Conservation (phyloP, 225 moss, liverwort and hornwort genomes). For the Polytrichum commune region DNA sequence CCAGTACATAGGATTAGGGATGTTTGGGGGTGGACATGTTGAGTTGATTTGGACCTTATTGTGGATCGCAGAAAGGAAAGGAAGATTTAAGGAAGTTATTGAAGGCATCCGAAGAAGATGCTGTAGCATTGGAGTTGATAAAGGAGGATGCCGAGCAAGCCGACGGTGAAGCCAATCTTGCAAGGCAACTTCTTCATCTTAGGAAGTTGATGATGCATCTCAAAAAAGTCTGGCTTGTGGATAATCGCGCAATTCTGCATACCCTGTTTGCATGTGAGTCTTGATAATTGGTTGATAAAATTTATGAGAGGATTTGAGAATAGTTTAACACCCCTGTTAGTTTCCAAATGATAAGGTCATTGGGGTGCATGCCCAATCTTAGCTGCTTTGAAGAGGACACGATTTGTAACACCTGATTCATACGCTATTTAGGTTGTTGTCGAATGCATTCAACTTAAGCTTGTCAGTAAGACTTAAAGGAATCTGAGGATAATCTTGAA, state of each 20-base stretch:
- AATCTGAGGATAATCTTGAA: too few species aligned
- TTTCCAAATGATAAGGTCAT: too few species aligned
- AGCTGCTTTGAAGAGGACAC: too few species aligned
- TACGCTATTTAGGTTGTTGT: too few species aligned
- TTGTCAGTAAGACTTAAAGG: too few species aligned
- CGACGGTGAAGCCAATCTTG: conserved; percentile 56
- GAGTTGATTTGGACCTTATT: background rate
- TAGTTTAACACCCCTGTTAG: too few species aligned
- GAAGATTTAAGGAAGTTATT: conserved; percentile 51
- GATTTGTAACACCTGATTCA: too few species aligned
- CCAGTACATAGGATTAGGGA: background rate
- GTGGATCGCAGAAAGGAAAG: conserved; percentile 40
- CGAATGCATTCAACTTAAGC: too few species aligned
- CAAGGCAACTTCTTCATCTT: conserved; percentile 27
- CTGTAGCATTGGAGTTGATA: conserved; percentile 54
- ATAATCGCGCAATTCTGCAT: background rate
- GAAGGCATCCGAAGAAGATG: conserved; percentile 48
- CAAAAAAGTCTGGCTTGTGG: too few species aligned
- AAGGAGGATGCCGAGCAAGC: conserved; percentile 79
- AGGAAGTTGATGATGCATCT: background rate
- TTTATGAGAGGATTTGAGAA: too few species aligned
- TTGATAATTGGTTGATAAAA: background rate
- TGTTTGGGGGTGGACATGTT: background rate
- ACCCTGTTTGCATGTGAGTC: background rate
- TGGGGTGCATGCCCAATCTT: too few species aligned